phyloP scores from a whole-genome alignment of 495 filamentous ascomycete species.

The Penicillium steckii region DNA sequence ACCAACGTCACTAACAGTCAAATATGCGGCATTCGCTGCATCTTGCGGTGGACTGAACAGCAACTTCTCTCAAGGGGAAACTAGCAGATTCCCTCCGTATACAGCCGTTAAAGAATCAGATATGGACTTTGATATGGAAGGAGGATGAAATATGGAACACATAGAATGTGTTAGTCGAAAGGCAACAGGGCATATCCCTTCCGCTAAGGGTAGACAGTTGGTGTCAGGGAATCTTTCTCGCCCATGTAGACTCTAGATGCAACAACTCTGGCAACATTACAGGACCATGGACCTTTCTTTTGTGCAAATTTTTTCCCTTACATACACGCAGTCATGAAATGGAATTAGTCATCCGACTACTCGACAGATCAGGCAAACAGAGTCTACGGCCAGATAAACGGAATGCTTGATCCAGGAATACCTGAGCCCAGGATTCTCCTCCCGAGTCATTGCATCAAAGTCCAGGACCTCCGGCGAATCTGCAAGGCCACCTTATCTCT shows the following conservation, averaged over 20 bases:
- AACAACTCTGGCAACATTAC: neutral
- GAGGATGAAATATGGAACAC: slow-evolving; percentile 1
- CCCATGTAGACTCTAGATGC: neutral
- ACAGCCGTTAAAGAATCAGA: neutral
- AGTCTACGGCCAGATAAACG: neutral
- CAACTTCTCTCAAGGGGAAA: neutral
- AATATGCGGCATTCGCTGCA: slow-evolving; percentile 24
- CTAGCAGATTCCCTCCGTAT: neutral
- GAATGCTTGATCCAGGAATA: neutral
- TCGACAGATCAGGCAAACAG: slow-evolving; percentile 3
- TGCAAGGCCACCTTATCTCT: too few species aligned
- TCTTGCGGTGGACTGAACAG: slow-evolving; percentile 15
- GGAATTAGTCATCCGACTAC: neutral
- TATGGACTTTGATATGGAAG: slow-evolving; percentile 7
- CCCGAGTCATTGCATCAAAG: too few species aligned
- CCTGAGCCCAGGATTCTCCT: neutral
- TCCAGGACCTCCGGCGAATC: neutral
- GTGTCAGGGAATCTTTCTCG: neutral
- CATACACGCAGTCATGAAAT: neutral
- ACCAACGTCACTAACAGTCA: slow-evolving; percentile 28
- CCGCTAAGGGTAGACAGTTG: neutral
- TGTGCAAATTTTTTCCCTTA: neutral
- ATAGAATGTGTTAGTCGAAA: neutral
- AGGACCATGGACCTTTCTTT: neutral
- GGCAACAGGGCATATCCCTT: neutral